Percentiles rank a stretch among this genome's conserved stretches.
These are phyloP conservation scores for Retiboletus fuscus DNA, from an alignment of 1,284 basidiomycete species.

Conservation along the genomic window DNA sequence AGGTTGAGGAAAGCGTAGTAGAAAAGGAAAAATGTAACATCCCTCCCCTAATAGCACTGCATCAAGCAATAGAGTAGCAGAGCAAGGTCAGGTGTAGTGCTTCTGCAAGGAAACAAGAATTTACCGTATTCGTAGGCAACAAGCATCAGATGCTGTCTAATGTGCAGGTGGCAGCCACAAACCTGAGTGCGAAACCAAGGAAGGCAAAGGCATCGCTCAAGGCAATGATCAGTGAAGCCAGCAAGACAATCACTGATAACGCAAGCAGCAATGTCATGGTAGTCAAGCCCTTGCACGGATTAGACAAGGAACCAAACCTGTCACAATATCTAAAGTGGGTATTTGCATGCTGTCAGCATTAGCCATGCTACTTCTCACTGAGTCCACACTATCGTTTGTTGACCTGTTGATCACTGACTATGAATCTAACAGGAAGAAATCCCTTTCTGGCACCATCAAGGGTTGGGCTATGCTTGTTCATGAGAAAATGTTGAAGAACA, in stretches of 20 bases:
- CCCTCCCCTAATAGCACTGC: too few relatives aligned
- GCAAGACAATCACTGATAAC: conserved; percentile 6
- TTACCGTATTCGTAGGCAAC: too few relatives aligned
- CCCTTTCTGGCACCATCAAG: conserved; percentile 9
- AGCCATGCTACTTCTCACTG: conserved; percentile 12
- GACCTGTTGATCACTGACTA: background rate
- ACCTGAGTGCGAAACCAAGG: background rate
- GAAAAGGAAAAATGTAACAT: too few relatives aligned
- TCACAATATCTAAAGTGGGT: conserved; percentile 16
- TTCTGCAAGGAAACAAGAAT: too few relatives aligned
- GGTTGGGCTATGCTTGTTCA: conserved; percentile 7
- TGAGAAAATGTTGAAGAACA: background rate
- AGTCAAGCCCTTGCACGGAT: too few relatives aligned
- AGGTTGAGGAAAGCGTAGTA: too few relatives aligned
- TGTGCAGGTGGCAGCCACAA: too few relatives aligned
- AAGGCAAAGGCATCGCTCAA: background rate
- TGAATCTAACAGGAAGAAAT: background rate
- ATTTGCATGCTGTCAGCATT: too few relatives aligned
- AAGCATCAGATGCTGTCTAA: too few relatives aligned
- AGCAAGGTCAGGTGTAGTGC: too few relatives aligned
- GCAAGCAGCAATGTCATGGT: too few relatives aligned
- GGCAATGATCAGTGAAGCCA: conserved; percentile 7
- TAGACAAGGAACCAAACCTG: conserved; percentile 15
- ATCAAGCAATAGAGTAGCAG: too few relatives aligned
- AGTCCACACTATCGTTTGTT: background rate